Base-by-base conservation (phyloP, 495 filamentous ascomycete genomes). In the Penicillium turbatum region DNA sequence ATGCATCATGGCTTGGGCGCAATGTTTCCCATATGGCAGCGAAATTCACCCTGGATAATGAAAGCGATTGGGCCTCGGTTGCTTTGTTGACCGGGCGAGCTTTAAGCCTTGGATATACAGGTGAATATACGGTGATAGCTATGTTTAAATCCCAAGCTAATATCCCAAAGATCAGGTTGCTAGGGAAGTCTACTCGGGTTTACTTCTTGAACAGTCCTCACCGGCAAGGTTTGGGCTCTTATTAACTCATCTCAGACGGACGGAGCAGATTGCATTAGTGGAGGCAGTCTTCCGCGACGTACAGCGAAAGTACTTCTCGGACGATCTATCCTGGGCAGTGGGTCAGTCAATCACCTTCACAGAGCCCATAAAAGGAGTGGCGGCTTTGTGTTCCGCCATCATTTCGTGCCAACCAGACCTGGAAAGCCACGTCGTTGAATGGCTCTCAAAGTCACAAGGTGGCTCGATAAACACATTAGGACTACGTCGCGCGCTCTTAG, bases 1-100 rank as follows among this genome's bases (percentile, higher is more conserved):
- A 87, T 72, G 74, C 79, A 8, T 59, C 68, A 5, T 97, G 95
- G 93, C 67, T 97, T 11, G 90, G 86, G n/a, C 51, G 37, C n/a
- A 89, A 84, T 59, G 75, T 92, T 36, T 75, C 75, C 12, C 50
- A 70, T 17, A 79, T 86, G 70, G 67, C 72, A 24, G 66, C 66
- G 35, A 66, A 75, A 12, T 53, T 67, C 17, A 49, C 54, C 3
- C 37, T 54, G 4, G 59, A 72, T 21, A 68, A 81, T 26, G 73
- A 78, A 29, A 66, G 68, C 19, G 66, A 54, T 2, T 76, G 74
- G 73, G 85, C 81, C 54, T 65, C 80, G 30, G 76, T 80, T 19
- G 77, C 83, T 39, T 77, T 82, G 35, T 57, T 96, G 26, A 74
- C 86, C 31, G 77, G 78, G 9, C 87, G 85, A 58, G 76, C 81